phyloP scores from a whole-genome alignment of 2,329 filamentous ascomycete genomes.

The Diaporthe citriasiana region DNA sequence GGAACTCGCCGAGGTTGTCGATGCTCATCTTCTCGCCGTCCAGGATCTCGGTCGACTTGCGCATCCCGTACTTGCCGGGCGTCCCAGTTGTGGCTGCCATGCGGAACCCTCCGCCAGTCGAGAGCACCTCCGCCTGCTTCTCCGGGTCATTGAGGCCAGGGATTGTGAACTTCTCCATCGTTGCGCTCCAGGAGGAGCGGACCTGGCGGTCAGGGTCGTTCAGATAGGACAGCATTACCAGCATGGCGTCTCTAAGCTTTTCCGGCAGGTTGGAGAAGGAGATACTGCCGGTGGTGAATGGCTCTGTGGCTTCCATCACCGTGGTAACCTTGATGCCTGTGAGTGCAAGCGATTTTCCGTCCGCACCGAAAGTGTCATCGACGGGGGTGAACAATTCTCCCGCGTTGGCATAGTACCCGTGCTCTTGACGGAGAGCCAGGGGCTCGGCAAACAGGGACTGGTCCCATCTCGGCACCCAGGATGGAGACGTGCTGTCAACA shows the following conservation, averaged over 20 bases:
- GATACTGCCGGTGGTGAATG: constrained; percentile 14
- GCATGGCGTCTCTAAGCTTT: constrained; percentile 32
- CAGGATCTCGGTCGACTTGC: constrained; percentile 22
- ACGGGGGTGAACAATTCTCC: constrained; percentile 35
- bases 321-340: constrained; percentile 21
- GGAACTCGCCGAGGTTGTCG: constrained; percentile 42
- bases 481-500: constrained; percentile 38
- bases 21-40: constrained; percentile 36
- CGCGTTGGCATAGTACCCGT: constrained; percentile 43
- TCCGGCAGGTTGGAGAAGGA: constrained; percentile 15
- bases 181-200: constrained; percentile 41
- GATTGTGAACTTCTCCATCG: constrained; percentile 34
- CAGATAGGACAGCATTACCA: constrained; percentile 33
- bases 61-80: constrained; percentile 41
- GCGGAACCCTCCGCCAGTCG: neutral
- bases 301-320: constrained; percentile 24
- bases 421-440: constrained; percentile 36
- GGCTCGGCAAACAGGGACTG: constrained; percentile 40
- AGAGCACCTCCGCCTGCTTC: constrained; percentile 25
- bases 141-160: constrained; percentile 35
- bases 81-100: constrained; percentile 13
- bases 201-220: constrained; percentile 38
- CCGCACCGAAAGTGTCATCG: constrained; percentile 5
- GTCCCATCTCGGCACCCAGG: constrained; percentile 42
- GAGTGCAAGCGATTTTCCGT: constrained; percentile 6